Percentiles rank a stretch among this genome's conserved stretches.
Conservation (phyloP, 257 asterid species). For the Fraxinus anomala region DNA sequence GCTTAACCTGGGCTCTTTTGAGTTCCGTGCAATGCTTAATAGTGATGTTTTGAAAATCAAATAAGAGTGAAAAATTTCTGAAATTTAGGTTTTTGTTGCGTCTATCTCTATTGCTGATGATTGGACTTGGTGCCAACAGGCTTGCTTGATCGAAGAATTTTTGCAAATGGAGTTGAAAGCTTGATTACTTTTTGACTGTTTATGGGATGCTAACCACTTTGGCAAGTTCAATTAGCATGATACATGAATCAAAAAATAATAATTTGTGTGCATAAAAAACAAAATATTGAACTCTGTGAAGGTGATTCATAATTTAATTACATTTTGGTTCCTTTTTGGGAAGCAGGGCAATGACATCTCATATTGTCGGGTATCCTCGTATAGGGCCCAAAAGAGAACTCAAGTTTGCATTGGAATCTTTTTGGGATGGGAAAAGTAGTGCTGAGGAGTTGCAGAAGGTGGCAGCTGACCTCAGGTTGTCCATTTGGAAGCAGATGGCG, state of each 20-base stretch:
- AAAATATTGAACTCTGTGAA: not conserved
- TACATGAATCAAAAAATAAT: not conserved
- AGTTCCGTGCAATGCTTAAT: constrained; percentile 1
- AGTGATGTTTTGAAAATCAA: not conserved
- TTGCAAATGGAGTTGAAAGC: constrained; percentile 14
- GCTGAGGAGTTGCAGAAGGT: constrained; percentile 71
- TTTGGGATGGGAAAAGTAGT: constrained; percentile 76
- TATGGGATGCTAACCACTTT: not conserved
- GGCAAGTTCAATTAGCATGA: not conserved
- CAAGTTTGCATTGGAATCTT: constrained; percentile 77
- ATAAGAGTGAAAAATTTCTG: not conserved
- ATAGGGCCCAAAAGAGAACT: constrained; percentile 77
- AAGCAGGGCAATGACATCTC: constrained; percentile 72
- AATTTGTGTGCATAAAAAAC: not conserved
- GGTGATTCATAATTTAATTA: not conserved
- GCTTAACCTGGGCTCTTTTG: not conserved
- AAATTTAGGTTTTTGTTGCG: not conserved
- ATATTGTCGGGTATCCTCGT: constrained; percentile 81
- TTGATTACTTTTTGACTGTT: not conserved
- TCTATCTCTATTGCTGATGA: constrained; percentile 3
- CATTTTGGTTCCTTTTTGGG: constrained; percentile 17
- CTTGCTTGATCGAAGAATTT: not conserved
- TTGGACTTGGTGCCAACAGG: not conserved
- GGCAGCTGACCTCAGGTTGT: constrained; percentile 59
- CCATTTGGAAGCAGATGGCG: constrained; percentile 84